These are phyloP conservation scores for Aspergillus homomorphus DNA, from an alignment of 495 filamentous ascomycete genomes.

Conservation along the genomic window DNA sequence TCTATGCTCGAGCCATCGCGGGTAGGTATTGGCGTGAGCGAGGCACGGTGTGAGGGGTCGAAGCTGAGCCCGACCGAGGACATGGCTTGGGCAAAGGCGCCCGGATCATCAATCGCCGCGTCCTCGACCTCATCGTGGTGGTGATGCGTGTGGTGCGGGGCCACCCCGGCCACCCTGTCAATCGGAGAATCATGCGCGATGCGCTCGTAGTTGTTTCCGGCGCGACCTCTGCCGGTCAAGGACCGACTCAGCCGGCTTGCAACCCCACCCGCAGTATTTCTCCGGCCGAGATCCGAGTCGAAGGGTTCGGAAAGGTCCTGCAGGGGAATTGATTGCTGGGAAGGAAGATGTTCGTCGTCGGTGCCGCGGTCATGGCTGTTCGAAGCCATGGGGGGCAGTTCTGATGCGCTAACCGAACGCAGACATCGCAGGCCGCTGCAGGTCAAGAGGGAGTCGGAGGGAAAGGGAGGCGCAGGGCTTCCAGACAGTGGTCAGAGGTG, in stretches of 20 bases:
- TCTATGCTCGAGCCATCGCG: constrained; percentile 30
- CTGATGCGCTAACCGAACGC: constrained; percentile 38
- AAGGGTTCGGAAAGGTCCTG: constrained; percentile 69
- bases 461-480: background rate
- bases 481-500: background rate
- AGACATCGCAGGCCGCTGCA: constrained; percentile 40
- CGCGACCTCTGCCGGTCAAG: constrained; percentile 31
- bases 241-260: constrained; percentile 37
- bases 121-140: constrained; percentile 37
- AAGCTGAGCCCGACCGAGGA: constrained; percentile 59
- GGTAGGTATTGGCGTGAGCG: constrained; percentile 22
- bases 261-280: constrained; percentile 23
- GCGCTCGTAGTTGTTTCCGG: constrained; percentile 46
- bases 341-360: constrained; percentile 40
- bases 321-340: constrained; percentile 75
- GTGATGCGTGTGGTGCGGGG: no score
- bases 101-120: constrained; percentile 45
- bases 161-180: constrained; percentile 18
- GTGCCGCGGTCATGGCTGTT: constrained; percentile 50
- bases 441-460: constrained; percentile 5
- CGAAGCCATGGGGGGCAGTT: constrained; percentile 58
- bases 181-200: constrained; percentile 53
- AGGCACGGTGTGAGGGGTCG: constrained; percentile 31
- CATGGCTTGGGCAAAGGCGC: constrained; percentile 58
- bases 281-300: constrained; percentile 43